Percentiles rank a stretch among this genome's conserved stretches.
Conservation (phyloP, 805 yeast genomes). For the Clavispora phyllophila region DNA sequence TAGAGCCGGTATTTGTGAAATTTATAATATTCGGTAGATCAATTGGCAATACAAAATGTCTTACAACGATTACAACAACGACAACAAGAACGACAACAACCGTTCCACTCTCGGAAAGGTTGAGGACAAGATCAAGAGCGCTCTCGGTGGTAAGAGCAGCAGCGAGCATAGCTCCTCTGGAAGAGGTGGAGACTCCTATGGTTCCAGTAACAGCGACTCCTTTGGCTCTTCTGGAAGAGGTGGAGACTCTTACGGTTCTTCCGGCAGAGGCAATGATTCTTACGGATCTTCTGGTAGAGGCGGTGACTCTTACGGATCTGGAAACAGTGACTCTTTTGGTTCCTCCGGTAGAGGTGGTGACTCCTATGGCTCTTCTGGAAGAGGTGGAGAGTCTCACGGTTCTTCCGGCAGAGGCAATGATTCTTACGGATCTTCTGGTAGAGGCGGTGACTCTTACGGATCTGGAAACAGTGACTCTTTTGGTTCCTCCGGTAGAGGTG, state of each 20-base stretch:
- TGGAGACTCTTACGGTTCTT: constrained; percentile 14
- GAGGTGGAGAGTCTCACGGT: constrained; percentile 19
- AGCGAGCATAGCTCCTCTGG: constrained; percentile 3
- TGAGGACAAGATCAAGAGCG: constrained; percentile 12
- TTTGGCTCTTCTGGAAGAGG: constrained; percentile 12
- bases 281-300: constrained; percentile 17
- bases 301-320: constrained; percentile 16
- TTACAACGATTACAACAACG: constrained; percentile 18
- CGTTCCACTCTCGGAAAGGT: constrained; percentile 2
- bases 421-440: constrained; percentile 14
- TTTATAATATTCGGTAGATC: background rate
- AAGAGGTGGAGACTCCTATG: constrained; percentile 7
- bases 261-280: too few relatives aligned
- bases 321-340: constrained; percentile 17
- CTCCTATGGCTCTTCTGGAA: constrained; percentile 18
- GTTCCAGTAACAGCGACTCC: constrained; percentile 17
- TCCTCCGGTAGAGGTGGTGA: constrained; percentile 14
- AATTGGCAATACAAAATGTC: constrained; percentile 4
- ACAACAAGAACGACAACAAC: constrained; percentile 13
- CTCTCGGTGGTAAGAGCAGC: constrained; percentile 9
- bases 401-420: constrained; percentile 2
- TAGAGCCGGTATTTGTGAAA: background rate
- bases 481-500: too few relatives aligned
- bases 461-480: constrained; percentile 9
- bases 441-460: constrained; percentile 13